Conservation (phyloP, 2,329 filamentous ascomycete genomes). For the Teratosphaeria destructans region DNA sequence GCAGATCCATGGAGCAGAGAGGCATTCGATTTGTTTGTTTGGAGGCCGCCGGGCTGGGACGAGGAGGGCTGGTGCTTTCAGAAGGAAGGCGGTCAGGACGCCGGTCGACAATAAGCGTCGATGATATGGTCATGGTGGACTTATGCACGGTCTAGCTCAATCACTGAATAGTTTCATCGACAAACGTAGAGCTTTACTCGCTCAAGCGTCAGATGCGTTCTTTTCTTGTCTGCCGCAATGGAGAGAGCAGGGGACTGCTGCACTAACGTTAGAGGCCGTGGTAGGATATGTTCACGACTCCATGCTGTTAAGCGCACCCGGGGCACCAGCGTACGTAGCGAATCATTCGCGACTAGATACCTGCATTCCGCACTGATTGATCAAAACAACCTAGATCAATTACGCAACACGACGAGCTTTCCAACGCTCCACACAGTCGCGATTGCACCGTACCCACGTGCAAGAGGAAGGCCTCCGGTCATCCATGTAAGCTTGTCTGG, state of each 20-base stretch:
- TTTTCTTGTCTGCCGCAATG: too few relatives aligned
- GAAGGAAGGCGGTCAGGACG: not conserved
- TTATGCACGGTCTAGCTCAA: not conserved
- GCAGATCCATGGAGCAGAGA: constrained; percentile 58
- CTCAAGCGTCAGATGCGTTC: too few relatives aligned
- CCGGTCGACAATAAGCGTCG: not conserved
- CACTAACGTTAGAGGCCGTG: too few relatives aligned
- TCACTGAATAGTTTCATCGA: not conserved
- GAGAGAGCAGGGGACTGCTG: too few relatives aligned
- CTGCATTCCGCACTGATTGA: too few relatives aligned
- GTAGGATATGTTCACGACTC: too few relatives aligned
- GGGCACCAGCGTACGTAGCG: too few relatives aligned
- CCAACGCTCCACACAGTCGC: not conserved
- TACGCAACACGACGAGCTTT: too few relatives aligned
- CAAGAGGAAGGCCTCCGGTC: not conserved
- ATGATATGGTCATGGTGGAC: not conserved
- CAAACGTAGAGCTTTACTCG: too few relatives aligned
- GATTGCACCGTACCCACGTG: not conserved
- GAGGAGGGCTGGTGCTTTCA: constrained; percentile 20
- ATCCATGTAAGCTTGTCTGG: not conserved
- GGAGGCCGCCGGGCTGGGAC: constrained; percentile 39
- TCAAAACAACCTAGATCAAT: too few relatives aligned
- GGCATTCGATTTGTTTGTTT: constrained; percentile 56
- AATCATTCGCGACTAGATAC: too few relatives aligned
- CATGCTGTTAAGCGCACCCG: too few relatives aligned